phyloP scores from a whole-genome alignment of 805 yeast genomes.

The Diddensiella transvaalensis region DNA sequence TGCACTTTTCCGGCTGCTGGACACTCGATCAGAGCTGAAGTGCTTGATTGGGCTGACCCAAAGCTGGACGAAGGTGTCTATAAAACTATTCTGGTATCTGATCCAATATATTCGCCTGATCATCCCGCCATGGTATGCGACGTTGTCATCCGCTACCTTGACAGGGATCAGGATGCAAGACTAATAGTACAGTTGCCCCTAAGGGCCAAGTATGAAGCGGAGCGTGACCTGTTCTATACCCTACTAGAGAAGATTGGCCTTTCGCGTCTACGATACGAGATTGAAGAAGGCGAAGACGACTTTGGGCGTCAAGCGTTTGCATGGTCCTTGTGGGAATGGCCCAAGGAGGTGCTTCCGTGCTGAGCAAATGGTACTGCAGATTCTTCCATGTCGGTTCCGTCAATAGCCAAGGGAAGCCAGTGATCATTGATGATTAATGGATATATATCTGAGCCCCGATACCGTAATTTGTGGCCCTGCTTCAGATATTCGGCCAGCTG shows the following conservation, averaged over 20 bases:
- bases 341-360: background rate
- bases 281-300: constrained; percentile 75
- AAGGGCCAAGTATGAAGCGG: constrained; percentile 60
- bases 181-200: constrained; percentile 76
- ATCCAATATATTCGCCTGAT: constrained; percentile 79
- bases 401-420: constrained; percentile 11
- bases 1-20: background rate
- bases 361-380: background rate
- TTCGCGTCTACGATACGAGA: constrained; percentile 36
- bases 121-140: constrained; percentile 74
- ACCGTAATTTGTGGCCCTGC: background rate
- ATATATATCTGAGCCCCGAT: background rate
- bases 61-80: constrained; percentile 35
- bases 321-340: constrained; percentile 16
- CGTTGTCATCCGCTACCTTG: constrained; percentile 52
- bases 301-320: constrained; percentile 65
- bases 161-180: constrained; percentile 33
- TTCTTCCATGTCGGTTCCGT: background rate
- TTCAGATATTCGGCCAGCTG: background rate
- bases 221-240: constrained; percentile 58
- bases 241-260: constrained; percentile 40
- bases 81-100: constrained; percentile 69
- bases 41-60: constrained; percentile 78
- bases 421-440: background rate
- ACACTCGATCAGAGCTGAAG: constrained; percentile 39